A percentile compares a stretch with the other conserved stretches of the same genome.
Conservation (phyloP, 495 filamentous ascomycete genomes). For the Chlorociboria aeruginascens region DNA sequence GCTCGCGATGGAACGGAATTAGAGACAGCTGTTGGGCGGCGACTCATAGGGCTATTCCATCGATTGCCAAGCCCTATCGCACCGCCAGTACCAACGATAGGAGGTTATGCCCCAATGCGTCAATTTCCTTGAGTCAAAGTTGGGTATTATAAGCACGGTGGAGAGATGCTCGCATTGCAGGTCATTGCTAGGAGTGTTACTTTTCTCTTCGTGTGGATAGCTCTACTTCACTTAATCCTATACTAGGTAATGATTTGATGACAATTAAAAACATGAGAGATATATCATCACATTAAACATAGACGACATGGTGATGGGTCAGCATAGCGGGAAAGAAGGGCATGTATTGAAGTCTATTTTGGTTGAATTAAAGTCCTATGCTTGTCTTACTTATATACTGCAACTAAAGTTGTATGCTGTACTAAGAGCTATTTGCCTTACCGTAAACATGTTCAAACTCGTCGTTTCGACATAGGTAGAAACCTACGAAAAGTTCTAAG, state of each 20-base stretch:
- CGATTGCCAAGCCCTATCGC: constrained; percentile 30
- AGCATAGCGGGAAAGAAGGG: background rate
- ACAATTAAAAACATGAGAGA: background rate
- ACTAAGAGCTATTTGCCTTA: too few relatives aligned
- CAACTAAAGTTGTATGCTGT: too few relatives aligned
- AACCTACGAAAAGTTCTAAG: too few relatives aligned
- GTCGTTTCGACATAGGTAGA: too few relatives aligned
- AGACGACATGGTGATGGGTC: background rate
- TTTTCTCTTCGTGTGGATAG: background rate
- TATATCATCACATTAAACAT: background rate
- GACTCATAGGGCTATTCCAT: constrained; percentile 71
- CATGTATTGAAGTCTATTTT: too few relatives aligned
- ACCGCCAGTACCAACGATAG: constrained; percentile 13
- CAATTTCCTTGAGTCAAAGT: background rate
- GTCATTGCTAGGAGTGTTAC: constrained; percentile 5
- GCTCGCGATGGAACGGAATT: constrained; percentile 92
- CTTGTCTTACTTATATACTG: too few relatives aligned
- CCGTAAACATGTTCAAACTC: too few relatives aligned
- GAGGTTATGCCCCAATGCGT: constrained; percentile 13
- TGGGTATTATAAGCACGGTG: background rate
- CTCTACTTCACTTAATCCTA: background rate
- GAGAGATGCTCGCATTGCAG: constrained; percentile 1
- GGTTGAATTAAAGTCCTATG: too few relatives aligned
- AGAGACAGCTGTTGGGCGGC: constrained; percentile 69
- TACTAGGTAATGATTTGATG: constrained; percentile 5